Base-by-base conservation (phyloP, 2,329 filamentous ascomycete species). In the Periconia digitata region DNA sequence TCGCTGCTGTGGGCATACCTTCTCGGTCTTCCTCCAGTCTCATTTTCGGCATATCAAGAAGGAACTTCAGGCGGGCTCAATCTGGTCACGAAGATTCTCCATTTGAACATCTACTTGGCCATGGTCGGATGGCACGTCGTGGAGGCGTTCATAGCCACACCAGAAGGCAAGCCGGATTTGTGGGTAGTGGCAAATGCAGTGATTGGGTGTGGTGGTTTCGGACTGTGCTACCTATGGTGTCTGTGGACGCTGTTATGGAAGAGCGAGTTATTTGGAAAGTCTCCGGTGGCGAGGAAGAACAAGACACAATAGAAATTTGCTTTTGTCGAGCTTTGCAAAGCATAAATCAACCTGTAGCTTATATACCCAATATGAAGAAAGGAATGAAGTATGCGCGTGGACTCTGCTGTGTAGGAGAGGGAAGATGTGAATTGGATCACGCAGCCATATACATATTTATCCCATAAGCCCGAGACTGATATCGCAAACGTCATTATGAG, bases 151-250 rank as follows among this genome's bases (percentile, higher is more conserved):
- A 73, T 91, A 1, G 52, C 71, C 8, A 85, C 92, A 13, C 92
- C 92, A 4, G 60, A 75, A 0, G 79, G 81, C 49, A 96, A 95
- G 72, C 94, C 94, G 0, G 94, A 99, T 74, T 75, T 99, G 1
- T 99, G 92, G 92, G 86, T 95, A 3, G 92, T 99, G 2, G 81
- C 85, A 12, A 99, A 99, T 63, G 91, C 94, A 8, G 84, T 90
- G 16, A 73, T 97, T 18, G 94, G 94, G 7, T 89, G 89, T 18
- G 85, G 83, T 3, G 94, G 90, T 0, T 99, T 97, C 68, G 82
- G 82, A 0, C 74, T 95, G 27, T 95, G 91, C 71, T 97, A 96
- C 69, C 64, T 94, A 7, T 99, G 94, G 94, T 96, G 92, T 70
- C 72, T 94, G 53, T 87, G 84, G 80, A 86, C 83, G 55, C 67